phyloP scores from a whole-genome alignment of 2,329 filamentous ascomycete genomes.

The Colletotrichum liriopes region DNA sequence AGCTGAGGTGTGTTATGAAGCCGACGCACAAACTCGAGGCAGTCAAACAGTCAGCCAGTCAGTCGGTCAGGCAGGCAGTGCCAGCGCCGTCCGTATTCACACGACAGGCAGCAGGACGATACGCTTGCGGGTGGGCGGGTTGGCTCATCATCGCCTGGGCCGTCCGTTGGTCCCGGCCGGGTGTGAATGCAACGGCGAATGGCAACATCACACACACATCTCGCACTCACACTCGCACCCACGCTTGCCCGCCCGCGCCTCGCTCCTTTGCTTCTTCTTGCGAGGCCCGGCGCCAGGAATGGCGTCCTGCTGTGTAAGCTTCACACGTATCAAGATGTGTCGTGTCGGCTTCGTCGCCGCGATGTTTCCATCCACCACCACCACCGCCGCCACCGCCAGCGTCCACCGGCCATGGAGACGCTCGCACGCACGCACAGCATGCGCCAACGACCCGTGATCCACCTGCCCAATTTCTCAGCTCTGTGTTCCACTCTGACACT shows the following conservation, averaged over 20 bases:
- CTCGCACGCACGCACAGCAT: conserved; percentile 11
- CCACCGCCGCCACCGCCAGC: background rate
- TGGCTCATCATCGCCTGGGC: background rate
- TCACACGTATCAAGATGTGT: conserved; percentile 9
- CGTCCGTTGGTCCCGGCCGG: conserved; percentile 1
- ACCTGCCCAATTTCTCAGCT: conserved; percentile 6
- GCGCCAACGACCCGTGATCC: background rate
- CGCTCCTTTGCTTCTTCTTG: conserved; percentile 6
- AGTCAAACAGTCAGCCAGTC: no score
- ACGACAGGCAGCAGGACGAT: background rate
- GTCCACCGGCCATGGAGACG: background rate
- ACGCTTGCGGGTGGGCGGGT: no score
- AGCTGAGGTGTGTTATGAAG: background rate
- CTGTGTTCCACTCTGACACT: conserved; percentile 8
- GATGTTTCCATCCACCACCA: background rate
- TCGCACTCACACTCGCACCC: background rate
- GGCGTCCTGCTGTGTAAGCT: background rate
- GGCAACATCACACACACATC: conserved; percentile 1
- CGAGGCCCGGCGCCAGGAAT: background rate
- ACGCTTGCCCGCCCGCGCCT: background rate
- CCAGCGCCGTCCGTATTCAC: background rate
- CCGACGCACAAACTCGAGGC: background rate
- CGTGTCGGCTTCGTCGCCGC: background rate
- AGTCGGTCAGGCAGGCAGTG: no score
- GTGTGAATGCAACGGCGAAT: conserved; percentile 25